phyloP scores from a whole-genome alignment of 306 rosid species.

The Gastrolobium bilobum region DNA sequence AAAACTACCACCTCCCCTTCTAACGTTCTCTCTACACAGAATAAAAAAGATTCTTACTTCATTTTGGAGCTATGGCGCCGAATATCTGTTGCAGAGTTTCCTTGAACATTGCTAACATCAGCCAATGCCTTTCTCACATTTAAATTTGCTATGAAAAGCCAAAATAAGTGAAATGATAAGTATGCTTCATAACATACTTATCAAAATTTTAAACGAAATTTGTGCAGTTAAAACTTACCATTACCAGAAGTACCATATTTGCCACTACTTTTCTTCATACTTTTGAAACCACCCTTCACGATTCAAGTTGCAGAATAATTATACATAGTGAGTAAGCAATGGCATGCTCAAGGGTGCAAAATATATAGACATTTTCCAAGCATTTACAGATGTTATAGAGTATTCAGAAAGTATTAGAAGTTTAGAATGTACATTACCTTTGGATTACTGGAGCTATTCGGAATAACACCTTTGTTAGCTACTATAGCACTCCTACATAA shows the following conservation, averaged over 20 bases:
- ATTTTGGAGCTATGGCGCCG: slow-evolving; percentile 57
- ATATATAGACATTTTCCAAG: slow-evolving; percentile 6
- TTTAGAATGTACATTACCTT: slow-evolving; percentile 62
- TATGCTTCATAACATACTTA: neutral
- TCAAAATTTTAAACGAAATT: slow-evolving; percentile 13
- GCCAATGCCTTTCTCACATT: slow-evolving; percentile 73
- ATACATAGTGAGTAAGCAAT: slow-evolving; percentile 12
- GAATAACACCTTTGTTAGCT: slow-evolving; percentile 52
- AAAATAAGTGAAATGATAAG: slow-evolving; percentile 15
- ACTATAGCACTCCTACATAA: slow-evolving; percentile 49
- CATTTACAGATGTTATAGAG: slow-evolving; percentile 7
- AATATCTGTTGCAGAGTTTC: slow-evolving; percentile 53
- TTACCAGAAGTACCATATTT: slow-evolving; percentile 61
- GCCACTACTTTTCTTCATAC: slow-evolving; percentile 59
- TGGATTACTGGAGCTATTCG: slow-evolving; percentile 41
- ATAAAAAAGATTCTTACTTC: slow-evolving; percentile 64
- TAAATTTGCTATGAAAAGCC: slow-evolving; percentile 55
- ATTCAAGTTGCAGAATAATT: slow-evolving; percentile 44
- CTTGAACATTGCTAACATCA: slow-evolving; percentile 78
- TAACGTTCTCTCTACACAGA: slow-evolving; percentile 23
- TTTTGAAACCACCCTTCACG: slow-evolving; percentile 61
- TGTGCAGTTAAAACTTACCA: slow-evolving; percentile 58
- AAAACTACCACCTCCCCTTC: neutral
- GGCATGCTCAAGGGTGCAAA: slow-evolving; percentile 28
- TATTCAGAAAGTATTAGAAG: slow-evolving; percentile 34